Evolutionary conservation across 1,284 basidiomycete species (phyloP).

Genomic region (Ustilago tritici): DNA sequence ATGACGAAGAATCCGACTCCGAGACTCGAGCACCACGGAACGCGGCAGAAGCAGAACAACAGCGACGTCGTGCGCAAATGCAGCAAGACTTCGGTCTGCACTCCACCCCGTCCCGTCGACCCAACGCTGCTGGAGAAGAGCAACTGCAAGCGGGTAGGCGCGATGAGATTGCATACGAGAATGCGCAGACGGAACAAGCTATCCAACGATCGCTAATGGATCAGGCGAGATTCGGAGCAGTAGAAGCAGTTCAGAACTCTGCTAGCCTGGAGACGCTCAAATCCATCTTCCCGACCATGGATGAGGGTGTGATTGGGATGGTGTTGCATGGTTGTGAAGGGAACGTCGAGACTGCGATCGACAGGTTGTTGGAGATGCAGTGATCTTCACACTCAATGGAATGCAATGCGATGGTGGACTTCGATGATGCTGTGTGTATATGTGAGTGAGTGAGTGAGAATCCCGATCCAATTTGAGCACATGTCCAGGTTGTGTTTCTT

Average conservation of each 20-base stretch:
- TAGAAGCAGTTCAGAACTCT: constrained; percentile 48
- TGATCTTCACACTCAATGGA: background rate
- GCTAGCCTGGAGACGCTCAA: constrained; percentile 57
- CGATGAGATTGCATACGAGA: constrained; percentile 30
- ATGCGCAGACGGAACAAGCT: constrained; percentile 44
- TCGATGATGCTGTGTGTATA: background rate
- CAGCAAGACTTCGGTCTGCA: constrained; percentile 36
- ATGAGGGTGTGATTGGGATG: constrained; percentile 56
- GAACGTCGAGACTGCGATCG: constrained; percentile 63
- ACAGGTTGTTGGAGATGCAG: constrained; percentile 62
- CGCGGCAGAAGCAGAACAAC: constrained; percentile 31
- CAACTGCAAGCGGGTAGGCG: constrained; percentile 17
- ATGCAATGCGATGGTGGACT: background rate
- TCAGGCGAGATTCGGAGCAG: constrained; percentile 23
- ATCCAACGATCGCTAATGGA: constrained; percentile 46
- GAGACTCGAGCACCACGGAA: constrained; percentile 18
- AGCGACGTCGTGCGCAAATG: constrained; percentile 42
- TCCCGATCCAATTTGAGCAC: background rate
- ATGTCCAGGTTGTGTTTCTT: background rate
- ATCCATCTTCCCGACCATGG: constrained; percentile 62
- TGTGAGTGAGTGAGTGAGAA: background rate
- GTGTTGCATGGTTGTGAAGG: constrained; percentile 58
- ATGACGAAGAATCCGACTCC: background rate
- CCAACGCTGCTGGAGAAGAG: background rate
- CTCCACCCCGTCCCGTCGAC: constrained; percentile 28